Percentiles rank a stretch among this genome's conserved stretches.
phyloP scores from a whole-genome alignment of 2,329 filamentous ascomycete genomes.

The Alternaria sp. region DNA sequence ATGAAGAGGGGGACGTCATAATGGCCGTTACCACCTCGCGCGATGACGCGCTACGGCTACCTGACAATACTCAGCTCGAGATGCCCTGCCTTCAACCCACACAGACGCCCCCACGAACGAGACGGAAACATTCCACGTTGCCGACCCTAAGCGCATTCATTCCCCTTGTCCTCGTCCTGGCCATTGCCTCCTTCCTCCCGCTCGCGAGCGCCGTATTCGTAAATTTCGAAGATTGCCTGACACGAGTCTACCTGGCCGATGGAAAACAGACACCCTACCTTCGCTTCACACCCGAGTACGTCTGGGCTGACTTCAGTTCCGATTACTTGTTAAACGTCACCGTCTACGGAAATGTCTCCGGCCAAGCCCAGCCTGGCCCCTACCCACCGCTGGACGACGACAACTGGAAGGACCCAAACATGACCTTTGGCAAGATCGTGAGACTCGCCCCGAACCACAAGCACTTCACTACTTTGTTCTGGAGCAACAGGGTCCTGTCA shows the following conservation, averaged over 20 bases:
- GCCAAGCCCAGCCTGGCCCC: slow-evolving; percentile 64
- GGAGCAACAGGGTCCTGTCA: slow-evolving; percentile 75
- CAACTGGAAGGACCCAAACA: slow-evolving; percentile 66
- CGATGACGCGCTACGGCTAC: slow-evolving; percentile 26
- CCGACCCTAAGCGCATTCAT: slow-evolving; percentile 18
- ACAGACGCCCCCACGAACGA: slow-evolving; percentile 41
- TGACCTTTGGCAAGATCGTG: slow-evolving; percentile 79
- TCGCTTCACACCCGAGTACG: slow-evolving; percentile 79
- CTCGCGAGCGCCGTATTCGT: slow-evolving; percentile 64
- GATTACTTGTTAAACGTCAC: slow-evolving; percentile 76
- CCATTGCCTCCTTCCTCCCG: slow-evolving; percentile 36
- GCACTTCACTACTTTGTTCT: slow-evolving; percentile 76
- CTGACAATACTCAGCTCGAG: slow-evolving; percentile 23
- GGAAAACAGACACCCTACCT: slow-evolving; percentile 67
- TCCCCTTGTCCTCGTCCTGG: slow-evolving; percentile 36
- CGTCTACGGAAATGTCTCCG: slow-evolving; percentile 91
- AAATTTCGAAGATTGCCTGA: slow-evolving; percentile 84
- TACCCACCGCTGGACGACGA: slow-evolving; percentile 69
- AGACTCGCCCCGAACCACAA: slow-evolving; percentile 65
- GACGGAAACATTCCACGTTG: slow-evolving; percentile 32
- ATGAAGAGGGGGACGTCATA: slow-evolving; percentile 38
- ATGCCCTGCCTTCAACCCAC: slow-evolving; percentile 39
- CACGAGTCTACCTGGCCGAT: slow-evolving; percentile 62
- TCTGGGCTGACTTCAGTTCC: slow-evolving; percentile 74
- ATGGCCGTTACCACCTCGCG: slow-evolving; percentile 38